Evolutionary conservation across 139 green algal species (phyloP).

Genomic region (Chlamydomonas sp.): DNA sequence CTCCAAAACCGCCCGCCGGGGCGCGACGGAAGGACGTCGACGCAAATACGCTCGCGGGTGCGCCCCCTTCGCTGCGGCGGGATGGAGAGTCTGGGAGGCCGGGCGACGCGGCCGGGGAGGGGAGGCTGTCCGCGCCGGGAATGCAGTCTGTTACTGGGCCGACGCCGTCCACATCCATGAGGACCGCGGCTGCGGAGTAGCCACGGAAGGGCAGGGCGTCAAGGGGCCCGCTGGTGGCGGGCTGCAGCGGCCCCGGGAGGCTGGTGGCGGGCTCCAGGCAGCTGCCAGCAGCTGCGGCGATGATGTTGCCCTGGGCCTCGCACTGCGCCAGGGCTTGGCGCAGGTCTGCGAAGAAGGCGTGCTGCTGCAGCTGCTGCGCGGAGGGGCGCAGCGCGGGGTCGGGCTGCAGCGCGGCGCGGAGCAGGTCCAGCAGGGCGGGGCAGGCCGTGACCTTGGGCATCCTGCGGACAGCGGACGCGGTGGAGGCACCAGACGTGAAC

Average conservation of each 20-base stretch:
- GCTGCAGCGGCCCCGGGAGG: neutral
- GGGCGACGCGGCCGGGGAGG: too few relatives aligned
- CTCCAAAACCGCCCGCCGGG: neutral
- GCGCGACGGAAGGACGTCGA: neutral
- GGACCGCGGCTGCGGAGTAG: too few relatives aligned
- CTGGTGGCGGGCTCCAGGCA: neutral
- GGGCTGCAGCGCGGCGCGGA: slow-evolving; percentile 12
- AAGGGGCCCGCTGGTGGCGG: too few relatives aligned
- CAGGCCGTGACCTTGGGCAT: slow-evolving; percentile 16
- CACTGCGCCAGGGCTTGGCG: neutral
- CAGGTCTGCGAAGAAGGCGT: slow-evolving; percentile 19
- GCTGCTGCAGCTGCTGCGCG: slow-evolving; percentile 12
- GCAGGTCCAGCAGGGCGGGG: neutral
- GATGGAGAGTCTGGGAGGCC: too few relatives aligned
- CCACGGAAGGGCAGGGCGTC: too few relatives aligned
- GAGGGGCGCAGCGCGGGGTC: neutral
- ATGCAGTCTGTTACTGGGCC: too few relatives aligned
- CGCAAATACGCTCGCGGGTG: too few relatives aligned
- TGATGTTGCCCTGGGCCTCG: neutral
- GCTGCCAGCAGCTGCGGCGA: neutral
- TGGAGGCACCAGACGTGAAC: too few relatives aligned
- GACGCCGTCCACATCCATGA: too few relatives aligned
- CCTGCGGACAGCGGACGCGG: neutral
- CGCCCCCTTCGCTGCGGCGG: too few relatives aligned
- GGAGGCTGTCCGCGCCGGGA: too few relatives aligned